Percentiles rank a stretch among this genome's conserved stretches.
Evolutionary conservation across 1,139 yeast genomes (phyloP).

Genomic region (Pichia inconspicua): DNA sequence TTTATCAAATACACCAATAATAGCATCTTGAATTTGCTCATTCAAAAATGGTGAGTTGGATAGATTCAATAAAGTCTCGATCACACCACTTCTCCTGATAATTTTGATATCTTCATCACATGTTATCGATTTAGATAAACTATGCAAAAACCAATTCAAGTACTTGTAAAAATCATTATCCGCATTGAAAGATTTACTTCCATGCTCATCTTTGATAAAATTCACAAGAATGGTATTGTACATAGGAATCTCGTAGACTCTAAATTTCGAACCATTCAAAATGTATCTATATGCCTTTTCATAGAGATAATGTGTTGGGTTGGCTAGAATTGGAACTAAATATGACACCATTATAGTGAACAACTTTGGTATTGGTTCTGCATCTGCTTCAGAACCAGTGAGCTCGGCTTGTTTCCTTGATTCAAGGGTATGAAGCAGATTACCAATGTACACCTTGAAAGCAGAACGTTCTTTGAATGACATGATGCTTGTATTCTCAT

Average conservation of each 20-base stretch:
- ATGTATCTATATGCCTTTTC: constrained; percentile 61
- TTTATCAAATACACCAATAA: constrained; percentile 39
- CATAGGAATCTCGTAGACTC: constrained; percentile 57
- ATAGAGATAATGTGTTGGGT: constrained; percentile 67
- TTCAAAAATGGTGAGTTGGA: constrained; percentile 42
- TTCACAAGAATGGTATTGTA: constrained; percentile 36
- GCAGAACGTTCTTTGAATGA: constrained; percentile 52
- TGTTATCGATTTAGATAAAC: constrained; percentile 39
- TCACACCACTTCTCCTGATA: constrained; percentile 43
- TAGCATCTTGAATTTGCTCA: constrained; percentile 33
- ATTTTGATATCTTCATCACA: constrained; percentile 44
- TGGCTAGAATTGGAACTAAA: constrained; percentile 47
- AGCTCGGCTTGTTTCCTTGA: constrained; percentile 16
- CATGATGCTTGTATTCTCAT: neutral
- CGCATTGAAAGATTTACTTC: constrained; percentile 21
- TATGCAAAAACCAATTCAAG: constrained; percentile 56
- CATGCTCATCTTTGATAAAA: constrained; percentile 26
- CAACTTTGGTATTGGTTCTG: constrained; percentile 30
- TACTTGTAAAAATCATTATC: constrained; percentile 50
- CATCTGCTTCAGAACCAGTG: neutral
- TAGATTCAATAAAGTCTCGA: constrained; percentile 63
- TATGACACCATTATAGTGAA: constrained; percentile 44
- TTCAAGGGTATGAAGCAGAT: constrained; percentile 44
- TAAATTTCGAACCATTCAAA: constrained; percentile 48
- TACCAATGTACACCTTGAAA: constrained; percentile 53